phyloP scores from a whole-genome alignment of 371 early-diverging fungal species.

The Apophysomyces sp. region DNA sequence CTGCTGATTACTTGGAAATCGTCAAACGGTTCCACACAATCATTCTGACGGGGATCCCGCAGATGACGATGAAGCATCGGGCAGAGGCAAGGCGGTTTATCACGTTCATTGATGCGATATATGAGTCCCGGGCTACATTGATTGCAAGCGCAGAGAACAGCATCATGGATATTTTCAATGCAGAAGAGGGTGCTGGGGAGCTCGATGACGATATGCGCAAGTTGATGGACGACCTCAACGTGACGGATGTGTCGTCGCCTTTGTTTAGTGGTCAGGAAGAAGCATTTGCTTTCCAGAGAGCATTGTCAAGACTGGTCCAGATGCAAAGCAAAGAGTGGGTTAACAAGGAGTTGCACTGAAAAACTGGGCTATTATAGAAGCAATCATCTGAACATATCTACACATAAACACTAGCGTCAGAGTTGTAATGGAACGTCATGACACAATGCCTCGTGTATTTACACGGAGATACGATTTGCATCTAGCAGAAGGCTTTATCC shows the following conservation, averaged over 20 bases:
- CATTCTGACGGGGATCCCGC: constrained; percentile 83
- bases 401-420: no score
- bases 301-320: constrained; percentile 85
- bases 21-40: constrained; percentile 71
- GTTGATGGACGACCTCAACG: constrained; percentile 41
- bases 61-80: constrained; percentile 76
- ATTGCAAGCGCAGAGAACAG: constrained; percentile 72
- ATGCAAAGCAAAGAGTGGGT: constrained; percentile 80
- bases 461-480: no score
- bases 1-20: constrained; percentile 90
- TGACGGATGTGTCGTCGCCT: constrained; percentile 55
- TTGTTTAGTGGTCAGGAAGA: constrained; percentile 91
- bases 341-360: constrained; percentile 18
- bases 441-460: no score
- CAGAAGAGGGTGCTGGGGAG: constrained; percentile 42
- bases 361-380: not conserved
- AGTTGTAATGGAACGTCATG: no score
- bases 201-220: constrained; percentile 37
- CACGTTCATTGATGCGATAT: constrained; percentile 91
- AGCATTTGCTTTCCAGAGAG: constrained; percentile 94
- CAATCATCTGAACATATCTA: not conserved
- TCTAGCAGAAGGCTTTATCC: no score
- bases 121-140: constrained; percentile 70
- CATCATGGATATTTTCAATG: constrained; percentile 69
- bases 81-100: constrained; percentile 93